Evolutionary conservation across 306 rosid species (phyloP).

Genomic region (Mucuna pruriens): DNA sequence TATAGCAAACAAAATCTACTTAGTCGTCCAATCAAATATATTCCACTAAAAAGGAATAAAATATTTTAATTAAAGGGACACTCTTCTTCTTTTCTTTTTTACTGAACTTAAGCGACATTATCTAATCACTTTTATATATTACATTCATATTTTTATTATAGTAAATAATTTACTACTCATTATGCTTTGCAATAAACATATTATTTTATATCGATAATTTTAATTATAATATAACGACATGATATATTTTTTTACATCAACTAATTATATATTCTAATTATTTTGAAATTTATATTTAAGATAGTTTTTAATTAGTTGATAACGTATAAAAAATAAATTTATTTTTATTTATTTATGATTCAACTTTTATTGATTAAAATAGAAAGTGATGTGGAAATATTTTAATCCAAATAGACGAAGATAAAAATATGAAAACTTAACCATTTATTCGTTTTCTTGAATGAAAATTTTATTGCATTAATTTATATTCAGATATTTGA

Average conservation of each 20-base stretch:
- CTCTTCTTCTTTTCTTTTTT: too few relatives aligned
- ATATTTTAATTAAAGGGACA: background rate
- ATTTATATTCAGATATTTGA: background rate
- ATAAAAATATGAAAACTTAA: background rate
- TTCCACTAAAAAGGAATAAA: background rate
- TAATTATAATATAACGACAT: too few relatives aligned
- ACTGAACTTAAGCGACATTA: background rate
- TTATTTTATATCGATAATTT: background rate
- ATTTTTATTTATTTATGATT: background rate
- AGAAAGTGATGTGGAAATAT: background rate
- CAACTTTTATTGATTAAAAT: background rate
- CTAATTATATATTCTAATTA: too few relatives aligned
- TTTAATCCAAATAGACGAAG: background rate
- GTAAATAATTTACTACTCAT: background rate
- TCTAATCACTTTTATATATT: background rate
- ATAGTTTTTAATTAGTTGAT: too few relatives aligned
- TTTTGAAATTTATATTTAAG: too few relatives aligned
- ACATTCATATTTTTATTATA: background rate
- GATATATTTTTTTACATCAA: too few relatives aligned
- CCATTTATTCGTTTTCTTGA: background rate
- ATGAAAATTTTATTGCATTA: background rate
- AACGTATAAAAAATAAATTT: background rate
- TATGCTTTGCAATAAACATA: background rate
- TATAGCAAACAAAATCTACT: background rate
- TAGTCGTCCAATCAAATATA: slow-evolving; percentile 1